These are phyloP conservation scores for Coniochaeta pulveracea DNA, from an alignment of 2,329 filamentous ascomycete genomes.

Conservation along the genomic window DNA sequence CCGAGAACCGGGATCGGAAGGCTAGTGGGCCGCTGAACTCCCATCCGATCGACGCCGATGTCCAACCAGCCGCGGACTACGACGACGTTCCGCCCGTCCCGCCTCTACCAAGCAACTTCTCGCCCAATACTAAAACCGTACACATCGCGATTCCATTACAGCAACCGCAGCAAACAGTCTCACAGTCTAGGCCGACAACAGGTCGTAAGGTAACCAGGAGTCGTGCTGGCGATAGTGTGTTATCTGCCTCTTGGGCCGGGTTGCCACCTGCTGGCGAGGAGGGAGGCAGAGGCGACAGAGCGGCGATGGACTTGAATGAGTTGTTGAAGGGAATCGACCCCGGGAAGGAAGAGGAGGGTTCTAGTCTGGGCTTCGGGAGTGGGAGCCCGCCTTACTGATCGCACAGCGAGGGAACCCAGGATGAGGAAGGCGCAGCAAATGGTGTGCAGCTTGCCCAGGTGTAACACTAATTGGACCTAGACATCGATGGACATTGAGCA, in stretches of 20 bases:
- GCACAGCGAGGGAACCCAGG: neutral
- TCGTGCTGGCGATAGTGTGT: constrained; percentile 24
- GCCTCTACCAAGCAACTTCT: constrained; percentile 30
- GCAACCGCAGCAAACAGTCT: constrained; percentile 3
- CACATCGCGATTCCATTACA: neutral
- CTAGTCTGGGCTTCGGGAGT: constrained; percentile 31
- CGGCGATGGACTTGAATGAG: constrained; percentile 33
- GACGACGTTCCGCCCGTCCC: constrained; percentile 42
- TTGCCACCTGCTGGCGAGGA: constrained; percentile 17
- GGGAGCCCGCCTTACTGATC: constrained; percentile 36
- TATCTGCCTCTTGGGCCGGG: constrained; percentile 21
- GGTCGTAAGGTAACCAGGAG: constrained; percentile 28
- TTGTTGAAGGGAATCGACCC: constrained; percentile 40
- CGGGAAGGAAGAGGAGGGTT: constrained; percentile 33
- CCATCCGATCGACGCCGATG: constrained; percentile 24
- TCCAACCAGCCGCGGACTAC: constrained; percentile 15
- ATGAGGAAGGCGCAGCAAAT: too few species aligned
- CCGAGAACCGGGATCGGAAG: neutral
- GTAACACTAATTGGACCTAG: too few species aligned
- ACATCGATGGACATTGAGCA: too few species aligned
- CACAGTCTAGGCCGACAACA: constrained; percentile 10
- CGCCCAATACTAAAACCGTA: constrained; percentile 4
- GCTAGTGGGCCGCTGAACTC: constrained; percentile 27
- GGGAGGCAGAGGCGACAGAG: constrained; percentile 11
- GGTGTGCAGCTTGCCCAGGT: too few species aligned